A percentile compares a stretch with the other conserved stretches of the same genome.
These are phyloP conservation scores for Macrotyloma uniflorum DNA, from an alignment of 306 rosid genomes.

Conservation along the genomic window DNA sequence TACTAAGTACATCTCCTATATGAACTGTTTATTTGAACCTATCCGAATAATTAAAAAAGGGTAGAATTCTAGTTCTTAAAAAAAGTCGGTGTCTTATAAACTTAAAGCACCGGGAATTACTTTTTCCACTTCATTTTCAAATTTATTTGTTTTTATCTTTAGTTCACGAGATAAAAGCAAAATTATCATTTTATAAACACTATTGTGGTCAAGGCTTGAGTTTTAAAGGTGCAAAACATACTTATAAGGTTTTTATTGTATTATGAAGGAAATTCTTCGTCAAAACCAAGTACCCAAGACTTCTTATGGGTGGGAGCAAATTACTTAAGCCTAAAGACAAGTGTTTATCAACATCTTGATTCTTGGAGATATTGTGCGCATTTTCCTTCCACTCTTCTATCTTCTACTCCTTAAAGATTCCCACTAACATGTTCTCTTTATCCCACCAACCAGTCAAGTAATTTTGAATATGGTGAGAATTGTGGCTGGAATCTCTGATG, in stretches of 20 bases:
- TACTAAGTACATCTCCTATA: constrained; percentile 23
- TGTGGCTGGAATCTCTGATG: too few species aligned
- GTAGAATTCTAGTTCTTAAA: constrained; percentile 15
- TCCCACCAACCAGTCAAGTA: neutral
- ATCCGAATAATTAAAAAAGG: constrained; percentile 10
- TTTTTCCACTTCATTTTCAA: neutral
- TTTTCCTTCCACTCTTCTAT: too few species aligned
- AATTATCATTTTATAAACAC: neutral
- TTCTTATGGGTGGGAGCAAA: neutral
- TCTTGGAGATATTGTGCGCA: too few species aligned
- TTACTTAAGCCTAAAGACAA: neutral
- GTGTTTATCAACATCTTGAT: too few species aligned
- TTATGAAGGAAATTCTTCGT: neutral
- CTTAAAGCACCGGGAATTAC: neutral
- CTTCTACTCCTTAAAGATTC: too few species aligned
- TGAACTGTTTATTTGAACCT: constrained; percentile 30
- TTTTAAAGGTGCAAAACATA: too few species aligned
- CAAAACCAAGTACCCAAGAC: neutral
- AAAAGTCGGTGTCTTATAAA: neutral
- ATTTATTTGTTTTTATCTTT: neutral
- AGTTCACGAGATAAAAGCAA: neutral
- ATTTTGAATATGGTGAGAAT: neutral
- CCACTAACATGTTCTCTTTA: neutral
- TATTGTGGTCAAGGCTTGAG: neutral
- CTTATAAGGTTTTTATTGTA: too few species aligned